Evolutionary conservation across 805 yeast genomes (phyloP), one percentile per base, ranked within the genome.

Genomic region (Wickerhamomyces ciferrii): DNA sequence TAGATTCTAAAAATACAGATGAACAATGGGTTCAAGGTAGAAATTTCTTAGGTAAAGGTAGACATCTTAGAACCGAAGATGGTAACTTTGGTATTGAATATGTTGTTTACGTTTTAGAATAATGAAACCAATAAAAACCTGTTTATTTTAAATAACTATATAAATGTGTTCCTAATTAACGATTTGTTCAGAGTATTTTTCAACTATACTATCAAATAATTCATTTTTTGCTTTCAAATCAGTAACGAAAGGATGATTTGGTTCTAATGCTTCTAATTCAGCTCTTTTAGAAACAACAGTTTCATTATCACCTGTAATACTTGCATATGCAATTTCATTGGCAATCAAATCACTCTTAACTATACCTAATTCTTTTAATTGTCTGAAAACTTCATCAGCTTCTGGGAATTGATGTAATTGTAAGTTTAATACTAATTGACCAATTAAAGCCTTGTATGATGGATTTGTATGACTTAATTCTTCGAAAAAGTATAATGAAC

Each of bases 381-480:
- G 68, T 27, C 67, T 67, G 13, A 85, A 67, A 34, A 82, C 70
- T 51, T 87, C 87, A 48, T 77, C 76, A 10, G 96, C 91, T 67
- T 92, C 97, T 2, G 91, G 92, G 46, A 79, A 70, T 59, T 91
- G 86, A 43, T 82, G 79, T 62, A 89, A 76, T 68, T 87, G 89
- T 56, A 91, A 67, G 51, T 91, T 89, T 49, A 90, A 73, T 11
- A 82, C 84, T 39, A 89, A 75, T 58, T 89, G 78, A 36, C 85
- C 83, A 32, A 78, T 58, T 54, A 85, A 74, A 17, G 77, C 76
- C 59, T 73, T 70, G 31, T 69, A 62, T 42, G 72, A 61, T 41
- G 72, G 72, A 48, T 74, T 71, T 31, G 79, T 75, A 48, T 85
- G 81, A 39, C 89, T 72, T 47, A 86, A 71, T 67, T 92, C 99